Evolutionary conservation across 169 alveolate species (phyloP), one percentile per base, ranked within the genome.

Genomic region (Pseudocohnilembus persalinus): DNA sequence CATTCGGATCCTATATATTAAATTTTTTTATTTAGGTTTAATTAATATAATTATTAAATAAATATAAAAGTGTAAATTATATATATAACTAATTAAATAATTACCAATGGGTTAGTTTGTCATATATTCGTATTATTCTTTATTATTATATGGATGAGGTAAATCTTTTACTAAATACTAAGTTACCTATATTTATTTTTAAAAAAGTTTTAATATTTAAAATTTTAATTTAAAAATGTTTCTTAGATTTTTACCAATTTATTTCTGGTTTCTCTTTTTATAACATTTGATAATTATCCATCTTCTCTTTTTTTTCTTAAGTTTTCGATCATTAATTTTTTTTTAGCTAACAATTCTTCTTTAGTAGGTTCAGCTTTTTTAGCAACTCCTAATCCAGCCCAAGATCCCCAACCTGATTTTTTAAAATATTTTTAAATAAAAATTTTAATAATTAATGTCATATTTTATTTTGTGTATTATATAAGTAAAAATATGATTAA

Each of bases 181-280:
- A 11, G 88, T 83, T 31, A 81, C 80, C 87, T 92, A 77, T 74
- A 74, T 29, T 33, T 26, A 28, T 0, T n/a, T n/a, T n/a, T 33
- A 32, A 30, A 31, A 82, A 24, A 11, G 68, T 11, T 49, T 49
- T 49, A 11, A 49, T 11, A 20, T 49, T 49, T 49, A 49, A 20
- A 4, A 49, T 11, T 11, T 49, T 11, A 49, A 11, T 49, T 49
- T 49, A 49, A 49, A 49, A 49, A 20, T 49, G 4, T 11, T n/a
- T n/a, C 4, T 32, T n/a, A n/a, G n/a, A n/a, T n/a, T 27, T 26
- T 28, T 82, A 82, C 87, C 81, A 80, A 75, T 34, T 88, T 83
- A 82, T 93, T 93, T 83, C 96, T 81, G 31, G 88, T 82, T 76
- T 93, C 94, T 73, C 89, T 91, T 20, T 91, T 75, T 25, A 89